Evolutionary conservation across 1,139 yeast species (phyloP).

Genomic region (Zygotorulaspora mrakii): DNA sequence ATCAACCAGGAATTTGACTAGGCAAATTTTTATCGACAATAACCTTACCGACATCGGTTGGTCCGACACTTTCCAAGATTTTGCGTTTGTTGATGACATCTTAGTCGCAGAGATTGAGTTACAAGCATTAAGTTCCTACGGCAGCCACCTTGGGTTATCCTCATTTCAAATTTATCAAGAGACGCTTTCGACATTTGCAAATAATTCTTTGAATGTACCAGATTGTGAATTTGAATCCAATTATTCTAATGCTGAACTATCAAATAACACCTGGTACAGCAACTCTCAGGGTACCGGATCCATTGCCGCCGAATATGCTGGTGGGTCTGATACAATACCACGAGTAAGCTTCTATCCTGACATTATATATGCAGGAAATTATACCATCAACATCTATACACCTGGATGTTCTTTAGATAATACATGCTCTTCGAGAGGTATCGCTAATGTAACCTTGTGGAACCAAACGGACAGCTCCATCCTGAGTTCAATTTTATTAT

Average conservation of each 20-base stretch:
- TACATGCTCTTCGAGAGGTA: slow-evolving; percentile 69
- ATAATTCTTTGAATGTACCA: slow-evolving; percentile 67
- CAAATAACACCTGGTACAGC: slow-evolving; percentile 35
- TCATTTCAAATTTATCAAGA: slow-evolving; percentile 74
- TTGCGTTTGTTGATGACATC: slow-evolving; percentile 69
- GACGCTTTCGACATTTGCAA: slow-evolving; percentile 66
- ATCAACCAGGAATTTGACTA: slow-evolving; percentile 18
- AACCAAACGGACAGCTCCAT: slow-evolving; percentile 42
- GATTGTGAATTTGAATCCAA: slow-evolving; percentile 44
- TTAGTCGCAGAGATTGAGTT: slow-evolving; percentile 61
- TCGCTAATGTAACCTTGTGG: slow-evolving; percentile 68
- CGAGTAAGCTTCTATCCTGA: slow-evolving; percentile 63
- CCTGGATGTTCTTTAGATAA: slow-evolving; percentile 79
- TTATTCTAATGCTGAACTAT: slow-evolving; percentile 38
- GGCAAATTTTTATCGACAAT: slow-evolving; percentile 21
- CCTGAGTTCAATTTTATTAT: slow-evolving; percentile 45
- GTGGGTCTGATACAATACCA: slow-evolving; percentile 34
- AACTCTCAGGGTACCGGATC: slow-evolving; percentile 36
- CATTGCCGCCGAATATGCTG: slow-evolving; percentile 32
- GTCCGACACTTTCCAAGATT: slow-evolving; percentile 64
- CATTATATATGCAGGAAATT: slow-evolving; percentile 69
- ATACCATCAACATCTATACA: slow-evolving; percentile 67
- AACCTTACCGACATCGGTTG: slow-evolving; percentile 39
- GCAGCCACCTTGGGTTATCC: slow-evolving; percentile 59
- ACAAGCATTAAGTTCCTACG: slow-evolving; percentile 68